phyloP scores from a whole-genome alignment of 495 filamentous ascomycete genomes.

The Trichoderma reesei region DNA sequence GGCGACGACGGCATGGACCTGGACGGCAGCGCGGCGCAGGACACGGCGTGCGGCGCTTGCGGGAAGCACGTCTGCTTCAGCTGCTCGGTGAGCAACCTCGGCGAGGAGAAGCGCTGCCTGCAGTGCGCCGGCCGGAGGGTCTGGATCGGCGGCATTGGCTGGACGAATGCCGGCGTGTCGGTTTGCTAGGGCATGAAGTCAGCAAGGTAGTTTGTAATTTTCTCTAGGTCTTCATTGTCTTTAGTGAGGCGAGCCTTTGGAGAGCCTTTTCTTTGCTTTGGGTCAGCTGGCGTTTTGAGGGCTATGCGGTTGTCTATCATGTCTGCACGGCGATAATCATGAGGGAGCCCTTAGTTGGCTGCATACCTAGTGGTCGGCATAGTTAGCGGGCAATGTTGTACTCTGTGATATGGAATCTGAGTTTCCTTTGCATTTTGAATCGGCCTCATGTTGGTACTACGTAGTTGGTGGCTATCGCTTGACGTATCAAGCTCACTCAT shows the following conservation, averaged over 20 bases:
- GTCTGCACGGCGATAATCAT: background rate
- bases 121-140: slow-evolving; percentile 29
- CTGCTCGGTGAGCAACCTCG: slow-evolving; percentile 38
- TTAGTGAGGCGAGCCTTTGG: background rate
- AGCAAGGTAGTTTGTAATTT: background rate
- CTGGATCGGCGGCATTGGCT: slow-evolving; percentile 19
- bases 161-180: slow-evolving; percentile 10
- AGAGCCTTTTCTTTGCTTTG: background rate
- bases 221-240: background rate
- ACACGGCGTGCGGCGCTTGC: slow-evolving; percentile 28
- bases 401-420: background rate
- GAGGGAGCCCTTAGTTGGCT: background rate
- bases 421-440: background rate
- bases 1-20: slow-evolving; percentile 22
- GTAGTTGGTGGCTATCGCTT: background rate
- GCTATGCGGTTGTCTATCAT: background rate
- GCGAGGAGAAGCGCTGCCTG: slow-evolving; percentile 34
- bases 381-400: background rate
- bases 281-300: background rate
- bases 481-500: background rate
- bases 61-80: slow-evolving; percentile 38
- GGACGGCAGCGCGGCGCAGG: slow-evolving; percentile 14
- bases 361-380: background rate
- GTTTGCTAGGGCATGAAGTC: background rate
- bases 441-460: background rate